Evolutionary conservation across 768 basidiomycete genomes (phyloP).

Genomic region (Pulveroboletus sp.): DNA sequence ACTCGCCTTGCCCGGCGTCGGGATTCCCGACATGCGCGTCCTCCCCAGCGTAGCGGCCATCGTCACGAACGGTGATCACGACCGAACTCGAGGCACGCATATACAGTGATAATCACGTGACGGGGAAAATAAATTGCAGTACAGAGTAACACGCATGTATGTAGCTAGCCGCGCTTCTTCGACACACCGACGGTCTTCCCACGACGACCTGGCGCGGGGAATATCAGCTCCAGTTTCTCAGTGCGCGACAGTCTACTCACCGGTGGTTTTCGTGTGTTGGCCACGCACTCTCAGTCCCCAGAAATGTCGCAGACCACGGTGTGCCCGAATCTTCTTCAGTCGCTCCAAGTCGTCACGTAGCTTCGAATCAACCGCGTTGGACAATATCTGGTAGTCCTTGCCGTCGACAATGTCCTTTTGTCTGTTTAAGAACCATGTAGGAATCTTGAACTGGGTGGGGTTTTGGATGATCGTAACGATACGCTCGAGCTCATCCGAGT

Average conservation of each 20-base stretch:
- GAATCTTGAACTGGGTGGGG: conserved; percentile 99
- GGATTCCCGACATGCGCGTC: conserved; percentile 40
- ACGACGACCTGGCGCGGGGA: conserved; percentile 72
- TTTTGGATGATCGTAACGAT: conserved; percentile 99
- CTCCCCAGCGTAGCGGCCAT: conserved; percentile 39
- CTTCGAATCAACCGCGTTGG: conserved; percentile 96
- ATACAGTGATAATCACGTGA: conserved; percentile 21
- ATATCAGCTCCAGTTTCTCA: background rate
- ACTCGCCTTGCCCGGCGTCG: conserved; percentile 43
- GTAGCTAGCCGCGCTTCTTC: conserved; percentile 70
- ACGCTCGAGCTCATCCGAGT: conserved; percentile 99
- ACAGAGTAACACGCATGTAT: conserved; percentile 4
- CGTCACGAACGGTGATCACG: background rate
- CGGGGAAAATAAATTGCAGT: background rate
- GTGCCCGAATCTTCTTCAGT: conserved; percentile 97
- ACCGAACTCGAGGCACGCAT: background rate
- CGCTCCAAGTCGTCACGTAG: conserved; percentile 97
- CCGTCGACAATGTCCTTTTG: conserved; percentile 98
- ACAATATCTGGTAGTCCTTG: conserved; percentile 93
- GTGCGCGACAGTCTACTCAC: conserved; percentile 38
- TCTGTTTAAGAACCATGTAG: conserved; percentile 98
- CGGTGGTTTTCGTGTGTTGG: conserved; percentile 99
- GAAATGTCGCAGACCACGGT: conserved; percentile 89
- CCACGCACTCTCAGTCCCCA: conserved; percentile 96
- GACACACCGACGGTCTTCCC: conserved; percentile 97